These are phyloP conservation scores for Trichoderma sp. DNA, from an alignment of 2,329 filamentous ascomycete species.

Conservation along the genomic window DNA sequence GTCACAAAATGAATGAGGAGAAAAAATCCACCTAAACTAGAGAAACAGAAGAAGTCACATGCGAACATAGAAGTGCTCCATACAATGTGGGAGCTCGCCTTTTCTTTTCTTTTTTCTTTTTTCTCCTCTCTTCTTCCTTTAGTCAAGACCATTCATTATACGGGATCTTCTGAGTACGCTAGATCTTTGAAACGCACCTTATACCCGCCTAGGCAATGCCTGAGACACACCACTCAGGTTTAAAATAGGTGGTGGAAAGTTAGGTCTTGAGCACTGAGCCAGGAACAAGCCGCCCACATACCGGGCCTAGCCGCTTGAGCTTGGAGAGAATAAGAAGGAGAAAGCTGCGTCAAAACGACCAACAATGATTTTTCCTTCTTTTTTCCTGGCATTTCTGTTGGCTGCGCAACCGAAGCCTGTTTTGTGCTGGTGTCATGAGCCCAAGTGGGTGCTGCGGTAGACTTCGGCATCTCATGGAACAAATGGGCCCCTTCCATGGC, in stretches of 20 bases:
- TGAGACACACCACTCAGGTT: not conserved
- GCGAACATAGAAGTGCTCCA: not conserved
- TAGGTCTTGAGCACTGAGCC: not conserved
- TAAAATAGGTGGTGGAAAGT: not conserved
- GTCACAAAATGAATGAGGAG: not conserved
- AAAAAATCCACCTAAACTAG: not conserved
- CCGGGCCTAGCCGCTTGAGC: not conserved
- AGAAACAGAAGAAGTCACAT: not conserved
- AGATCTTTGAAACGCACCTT: not conserved
- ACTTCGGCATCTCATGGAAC: slow-evolving; percentile 20
- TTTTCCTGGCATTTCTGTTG: not conserved
- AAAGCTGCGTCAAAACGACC: not conserved
- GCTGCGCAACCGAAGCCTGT: slow-evolving; percentile 15
- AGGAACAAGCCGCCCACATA: not conserved
- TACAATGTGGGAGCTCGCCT: not conserved
- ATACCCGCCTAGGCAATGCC: not conserved
- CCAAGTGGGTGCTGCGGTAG: slow-evolving; percentile 15
- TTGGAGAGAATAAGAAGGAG: not conserved
- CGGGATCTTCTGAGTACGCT: not conserved
- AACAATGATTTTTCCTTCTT: not conserved
- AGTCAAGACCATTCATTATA: not conserved
- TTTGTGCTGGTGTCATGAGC: slow-evolving; percentile 3
- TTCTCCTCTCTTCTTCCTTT: not conserved
- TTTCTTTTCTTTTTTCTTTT: too few relatives aligned
- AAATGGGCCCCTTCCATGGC: slow-evolving; percentile 18